phyloP scores from a whole-genome alignment of 768 basidiomycete species.

The Rhizopogon vinicolor region DNA sequence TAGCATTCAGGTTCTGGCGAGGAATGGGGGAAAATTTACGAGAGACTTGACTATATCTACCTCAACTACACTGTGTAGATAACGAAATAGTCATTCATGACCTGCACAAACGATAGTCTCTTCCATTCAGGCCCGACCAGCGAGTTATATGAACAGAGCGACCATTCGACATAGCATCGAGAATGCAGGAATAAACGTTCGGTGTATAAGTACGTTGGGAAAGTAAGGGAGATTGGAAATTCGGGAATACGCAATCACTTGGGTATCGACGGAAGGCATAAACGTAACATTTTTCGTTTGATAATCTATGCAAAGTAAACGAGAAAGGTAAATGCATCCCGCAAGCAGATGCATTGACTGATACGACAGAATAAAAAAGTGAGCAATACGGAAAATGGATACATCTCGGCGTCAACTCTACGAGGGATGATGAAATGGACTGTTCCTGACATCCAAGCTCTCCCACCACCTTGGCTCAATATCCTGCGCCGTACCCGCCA shows the following conservation, averaged over 20 bases:
- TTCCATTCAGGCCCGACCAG: not conserved
- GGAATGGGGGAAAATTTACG: not conserved
- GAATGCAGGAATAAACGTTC: constrained; percentile 1
- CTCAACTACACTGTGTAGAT: not conserved
- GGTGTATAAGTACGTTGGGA: not conserved
- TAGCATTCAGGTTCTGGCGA: constrained; percentile 18
- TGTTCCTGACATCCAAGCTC: not conserved
- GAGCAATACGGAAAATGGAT: not conserved
- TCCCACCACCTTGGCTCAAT: constrained; percentile 1
- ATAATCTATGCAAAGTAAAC: not conserved
- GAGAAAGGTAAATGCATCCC: constrained; percentile 22
- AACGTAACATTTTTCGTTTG: constrained; percentile 3
- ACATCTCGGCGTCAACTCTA: not conserved
- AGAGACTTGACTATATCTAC: not conserved
- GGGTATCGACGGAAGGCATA: not conserved
- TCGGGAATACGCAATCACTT: not conserved
- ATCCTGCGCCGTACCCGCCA: constrained; percentile 20
- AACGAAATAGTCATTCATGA: not conserved
- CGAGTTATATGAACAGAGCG: not conserved
- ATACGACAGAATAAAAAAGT: not conserved
- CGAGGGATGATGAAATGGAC: not conserved
- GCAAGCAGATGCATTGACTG: constrained; percentile 20
- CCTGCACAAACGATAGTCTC: not conserved
- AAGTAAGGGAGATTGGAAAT: too few species aligned
- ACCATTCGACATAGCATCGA: not conserved